These are phyloP conservation scores for Phyllosticta paracitricarpa DNA, from an alignment of 2,329 filamentous ascomycete species.

Conservation along the genomic window DNA sequence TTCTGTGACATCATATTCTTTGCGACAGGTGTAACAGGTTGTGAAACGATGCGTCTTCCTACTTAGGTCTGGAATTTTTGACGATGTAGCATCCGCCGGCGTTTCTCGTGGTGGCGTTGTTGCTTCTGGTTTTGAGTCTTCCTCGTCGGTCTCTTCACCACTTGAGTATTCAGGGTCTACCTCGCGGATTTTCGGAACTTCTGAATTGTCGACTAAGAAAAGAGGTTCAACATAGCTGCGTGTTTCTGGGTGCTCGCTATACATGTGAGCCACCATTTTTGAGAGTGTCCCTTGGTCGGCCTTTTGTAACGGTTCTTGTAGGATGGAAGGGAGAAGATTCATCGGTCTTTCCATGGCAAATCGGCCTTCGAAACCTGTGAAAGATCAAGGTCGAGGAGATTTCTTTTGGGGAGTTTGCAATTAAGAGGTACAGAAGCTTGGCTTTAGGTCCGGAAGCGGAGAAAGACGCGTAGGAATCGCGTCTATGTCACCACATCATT, in stretches of 20 bases:
- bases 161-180: too few species aligned
- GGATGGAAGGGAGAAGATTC: background rate
- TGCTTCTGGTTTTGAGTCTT: background rate
- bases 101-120: background rate
- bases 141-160: too few species aligned
- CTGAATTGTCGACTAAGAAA: background rate
- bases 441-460: too few species aligned
- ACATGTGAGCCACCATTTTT: background rate
- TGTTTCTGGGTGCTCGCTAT: background rate
- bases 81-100: background rate
- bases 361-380: too few species aligned
- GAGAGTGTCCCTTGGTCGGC: background rate
- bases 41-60: background rate
- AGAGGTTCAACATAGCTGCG: background rate
- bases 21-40: background rate
- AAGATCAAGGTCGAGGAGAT: too few species aligned
- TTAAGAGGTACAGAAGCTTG: too few species aligned
- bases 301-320: background rate
- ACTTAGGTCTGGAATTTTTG: background rate
- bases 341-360: background rate
- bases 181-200: background rate
- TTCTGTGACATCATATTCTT: background rate
- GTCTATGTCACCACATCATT: too few species aligned
- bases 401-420: background rate
- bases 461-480: too few species aligned